Percentiles rank a stretch among this genome's conserved stretches.
These are phyloP conservation scores for Hypoxylon sp. DNA, from an alignment of 2,329 filamentous ascomycete genomes.

Conservation along the genomic window DNA sequence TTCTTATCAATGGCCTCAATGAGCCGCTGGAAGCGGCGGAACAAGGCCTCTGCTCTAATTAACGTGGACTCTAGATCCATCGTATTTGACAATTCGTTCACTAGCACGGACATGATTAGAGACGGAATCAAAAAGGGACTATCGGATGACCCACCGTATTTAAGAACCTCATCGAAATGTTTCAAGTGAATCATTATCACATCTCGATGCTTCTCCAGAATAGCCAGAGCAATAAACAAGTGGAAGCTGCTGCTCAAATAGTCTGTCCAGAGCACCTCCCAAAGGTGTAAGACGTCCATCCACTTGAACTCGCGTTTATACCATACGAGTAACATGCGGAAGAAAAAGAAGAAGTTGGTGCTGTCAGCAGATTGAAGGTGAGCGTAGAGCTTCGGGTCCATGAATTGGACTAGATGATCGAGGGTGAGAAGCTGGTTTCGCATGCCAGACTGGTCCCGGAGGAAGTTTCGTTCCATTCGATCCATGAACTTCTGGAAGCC, in stretches of 20 bases:
- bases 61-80: conserved; percentile 92
- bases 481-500: conserved; percentile 97
- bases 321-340: conserved; percentile 98
- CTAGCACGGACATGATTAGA: conserved; percentile 60
- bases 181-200: conserved; percentile 95
- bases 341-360: conserved; percentile 99
- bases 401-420: conserved; percentile 94
- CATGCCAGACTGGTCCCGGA: conserved; percentile 97
- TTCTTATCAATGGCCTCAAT: conserved; percentile 96
- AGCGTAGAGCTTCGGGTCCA: conserved; percentile 94
- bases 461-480: conserved; percentile 96
- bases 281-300: conserved; percentile 86
- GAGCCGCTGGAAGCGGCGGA: conserved; percentile 87
- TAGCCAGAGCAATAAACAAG: conserved; percentile 92
- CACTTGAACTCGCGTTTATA: conserved; percentile 98
- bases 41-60: conserved; percentile 89
- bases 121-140: neutral
- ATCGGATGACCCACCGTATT: conserved; percentile 78
- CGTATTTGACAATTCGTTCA: conserved; percentile 94
- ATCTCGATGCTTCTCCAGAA: conserved; percentile 94
- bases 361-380: conserved; percentile 92
- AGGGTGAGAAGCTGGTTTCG: conserved; percentile 89
- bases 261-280: conserved; percentile 97
- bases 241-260: conserved; percentile 91
- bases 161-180: conserved; percentile 96